Evolutionary conservation across 164 flowering plant species (phyloP).

Genomic region (grape (Vitis vinifera)): ASM3070453v1 NC_081818.1:28908001-28908500

Average conservation of each 20-base stretch:
- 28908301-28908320: slow-evolving; percentile 68
- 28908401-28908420: background rate
- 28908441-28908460: background rate
- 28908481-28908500: slow-evolving; percentile 52
- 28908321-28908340: background rate
- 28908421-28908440: no score
- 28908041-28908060: background rate
- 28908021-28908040: background rate
- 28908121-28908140: slow-evolving; percentile 12
- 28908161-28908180: slow-evolving; percentile 5
- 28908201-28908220: slow-evolving; percentile 90
- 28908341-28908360: no score
- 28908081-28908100: no score
- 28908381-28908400: background rate
- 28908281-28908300: slow-evolving; percentile 79
- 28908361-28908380: no score
- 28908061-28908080: background rate
- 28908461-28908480: no score
- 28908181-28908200: slow-evolving; percentile 50
- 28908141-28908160: background rate
- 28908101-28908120: background rate
- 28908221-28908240: slow-evolving; percentile 82
- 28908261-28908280: slow-evolving; percentile 72
- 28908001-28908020: slow-evolving; percentile 18
- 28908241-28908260: slow-evolving; percentile 70